Percentiles rank a stretch among this genome's conserved stretches.
Evolutionary conservation across 805 yeast genomes (phyloP).

Genomic region (Yueomyces sp.): DNA sequence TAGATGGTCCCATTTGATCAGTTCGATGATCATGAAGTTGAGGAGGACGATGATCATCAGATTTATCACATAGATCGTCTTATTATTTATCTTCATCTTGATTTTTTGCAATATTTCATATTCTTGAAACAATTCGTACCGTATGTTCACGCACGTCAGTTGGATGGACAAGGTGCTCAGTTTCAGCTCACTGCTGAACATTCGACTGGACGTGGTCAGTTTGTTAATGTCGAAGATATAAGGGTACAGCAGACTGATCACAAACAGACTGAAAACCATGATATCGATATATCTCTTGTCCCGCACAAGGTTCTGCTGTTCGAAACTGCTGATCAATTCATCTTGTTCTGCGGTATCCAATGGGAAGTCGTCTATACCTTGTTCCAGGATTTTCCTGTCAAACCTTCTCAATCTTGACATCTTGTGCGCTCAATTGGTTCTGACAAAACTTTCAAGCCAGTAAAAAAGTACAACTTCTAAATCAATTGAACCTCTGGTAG

Average conservation of each 20-base stretch:
- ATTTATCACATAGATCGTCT: conserved; percentile 10
- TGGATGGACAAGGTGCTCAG: conserved; percentile 14
- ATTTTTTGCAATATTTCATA: conserved; percentile 5
- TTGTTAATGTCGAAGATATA: background rate
- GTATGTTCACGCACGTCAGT: conserved; percentile 14
- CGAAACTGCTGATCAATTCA: conserved; percentile 16
- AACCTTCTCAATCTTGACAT: conserved; percentile 17
- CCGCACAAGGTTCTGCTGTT: conserved; percentile 8
- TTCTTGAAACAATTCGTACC: conserved; percentile 16
- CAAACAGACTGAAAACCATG: conserved; percentile 8
- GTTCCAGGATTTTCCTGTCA: conserved; percentile 6
- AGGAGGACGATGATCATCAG: conserved; percentile 13
- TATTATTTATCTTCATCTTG: conserved; percentile 9
- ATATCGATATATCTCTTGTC: conserved; percentile 11
- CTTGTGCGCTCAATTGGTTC: too few relatives aligned
- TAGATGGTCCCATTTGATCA: conserved; percentile 7
- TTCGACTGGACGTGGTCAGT: conserved; percentile 2
- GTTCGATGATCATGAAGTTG: conserved; percentile 11
- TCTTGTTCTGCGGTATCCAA: conserved; percentile 24
- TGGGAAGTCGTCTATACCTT: conserved; percentile 6
- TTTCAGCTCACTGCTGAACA: conserved; percentile 1
- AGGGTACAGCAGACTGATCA: conserved; percentile 68
- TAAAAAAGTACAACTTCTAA: too few relatives aligned
- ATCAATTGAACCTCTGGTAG: too few relatives aligned
- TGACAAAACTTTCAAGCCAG: too few relatives aligned